Evolutionary conservation across 2,329 filamentous ascomycete species (phyloP).

Genomic region (Phyllosticta citrichinensis): DNA sequence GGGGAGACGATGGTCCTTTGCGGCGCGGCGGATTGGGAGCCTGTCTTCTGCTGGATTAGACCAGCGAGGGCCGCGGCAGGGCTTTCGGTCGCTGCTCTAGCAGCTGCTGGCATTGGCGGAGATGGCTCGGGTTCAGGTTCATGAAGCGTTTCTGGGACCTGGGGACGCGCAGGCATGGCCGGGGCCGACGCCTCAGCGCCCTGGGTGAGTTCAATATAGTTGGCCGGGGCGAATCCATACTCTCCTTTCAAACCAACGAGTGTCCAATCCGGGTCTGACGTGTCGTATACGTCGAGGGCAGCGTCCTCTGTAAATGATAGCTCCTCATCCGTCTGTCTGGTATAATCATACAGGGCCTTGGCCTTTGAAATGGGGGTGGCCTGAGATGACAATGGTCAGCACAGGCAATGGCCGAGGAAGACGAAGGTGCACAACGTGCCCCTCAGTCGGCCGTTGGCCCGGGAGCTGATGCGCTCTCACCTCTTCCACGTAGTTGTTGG

Average conservation of each 20-base stretch:
- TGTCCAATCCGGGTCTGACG: constrained; percentile 91
- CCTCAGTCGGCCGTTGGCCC: neutral
- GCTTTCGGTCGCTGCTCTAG: constrained; percentile 38
- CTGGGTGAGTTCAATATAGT: constrained; percentile 71
- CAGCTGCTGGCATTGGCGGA: constrained; percentile 31
- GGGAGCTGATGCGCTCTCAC: constrained; percentile 40
- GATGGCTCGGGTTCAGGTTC: constrained; percentile 34
- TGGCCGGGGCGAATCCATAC: constrained; percentile 89
- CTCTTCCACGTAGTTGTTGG: constrained; percentile 92
- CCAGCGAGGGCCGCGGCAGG: constrained; percentile 51
- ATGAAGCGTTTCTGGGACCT: constrained; percentile 30
- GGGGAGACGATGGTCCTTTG: constrained; percentile 17
- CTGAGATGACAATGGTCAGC: constrained; percentile 30
- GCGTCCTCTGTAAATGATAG: constrained; percentile 90
- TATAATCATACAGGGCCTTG: constrained; percentile 96
- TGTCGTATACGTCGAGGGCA: constrained; percentile 74
- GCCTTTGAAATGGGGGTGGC: constrained; percentile 59
- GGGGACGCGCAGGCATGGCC: constrained; percentile 29
- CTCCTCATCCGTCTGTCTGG: constrained; percentile 93
- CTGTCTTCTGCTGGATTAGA: constrained; percentile 51
- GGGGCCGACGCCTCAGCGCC: constrained; percentile 39
- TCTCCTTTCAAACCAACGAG: constrained; percentile 75
- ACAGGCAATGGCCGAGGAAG: neutral
- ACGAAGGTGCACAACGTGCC: neutral
- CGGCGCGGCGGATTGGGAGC: constrained; percentile 37